Evolutionary conservation across 371 early-diverging fungal genomes (phyloP).

Genomic region (Apophysomyces sp.): DNA sequence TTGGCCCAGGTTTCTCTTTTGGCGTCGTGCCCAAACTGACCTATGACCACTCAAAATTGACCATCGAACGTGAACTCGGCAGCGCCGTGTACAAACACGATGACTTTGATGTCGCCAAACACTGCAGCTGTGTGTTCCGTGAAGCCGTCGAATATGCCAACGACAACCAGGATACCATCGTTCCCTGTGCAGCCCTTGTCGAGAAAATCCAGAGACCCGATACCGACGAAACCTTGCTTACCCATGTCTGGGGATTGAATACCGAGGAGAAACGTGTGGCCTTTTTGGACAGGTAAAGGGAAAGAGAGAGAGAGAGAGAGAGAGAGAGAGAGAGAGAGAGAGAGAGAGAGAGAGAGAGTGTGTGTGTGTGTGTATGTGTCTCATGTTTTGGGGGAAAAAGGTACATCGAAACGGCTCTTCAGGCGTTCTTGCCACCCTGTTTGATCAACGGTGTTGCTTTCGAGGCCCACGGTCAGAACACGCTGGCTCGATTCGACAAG

Average conservation of each 20-base stretch:
- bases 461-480: slow-evolving; percentile 76
- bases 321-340: neutral
- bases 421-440: slow-evolving; percentile 66
- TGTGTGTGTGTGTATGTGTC: neutral
- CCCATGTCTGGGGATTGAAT: slow-evolving; percentile 54
- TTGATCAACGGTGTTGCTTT: slow-evolving; percentile 70
- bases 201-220: slow-evolving; percentile 54
- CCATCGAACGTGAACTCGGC: slow-evolving; percentile 58
- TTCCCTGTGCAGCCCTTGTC: slow-evolving; percentile 67
- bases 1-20: slow-evolving; percentile 64
- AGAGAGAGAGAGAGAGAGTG: neutral
- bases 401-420: slow-evolving; percentile 51
- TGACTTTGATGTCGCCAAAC: slow-evolving; percentile 67
- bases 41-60: slow-evolving; percentile 42
- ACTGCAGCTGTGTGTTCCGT: slow-evolving; percentile 66
- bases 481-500: slow-evolving; percentile 58
- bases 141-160: slow-evolving; percentile 49
- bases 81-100: slow-evolving; percentile 50
- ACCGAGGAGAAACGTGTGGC: slow-evolving; percentile 49
- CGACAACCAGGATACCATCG: slow-evolving; percentile 49
- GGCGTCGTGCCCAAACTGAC: slow-evolving; percentile 47
- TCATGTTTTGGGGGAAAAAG: slow-evolving; percentile 9
- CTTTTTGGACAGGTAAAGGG: slow-evolving; percentile 49
- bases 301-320: too few relatives aligned
- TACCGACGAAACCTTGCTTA: slow-evolving; percentile 47